phyloP scores from a whole-genome alignment of 495 filamentous ascomycete species.

The Bacidia rubella region DNA sequence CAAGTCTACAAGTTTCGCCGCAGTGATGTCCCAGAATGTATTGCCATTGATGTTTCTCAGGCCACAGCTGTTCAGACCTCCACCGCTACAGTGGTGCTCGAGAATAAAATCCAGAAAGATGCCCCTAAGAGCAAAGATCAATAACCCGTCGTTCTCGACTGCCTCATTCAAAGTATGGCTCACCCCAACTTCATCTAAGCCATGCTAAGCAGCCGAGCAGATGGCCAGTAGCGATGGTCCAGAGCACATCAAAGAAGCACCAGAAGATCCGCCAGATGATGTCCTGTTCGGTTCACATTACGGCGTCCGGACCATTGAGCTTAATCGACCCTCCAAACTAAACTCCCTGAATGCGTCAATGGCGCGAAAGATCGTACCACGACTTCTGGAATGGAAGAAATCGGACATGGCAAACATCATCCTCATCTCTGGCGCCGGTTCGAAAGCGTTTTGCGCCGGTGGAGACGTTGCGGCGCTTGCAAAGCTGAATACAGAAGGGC shows the following conservation, averaged over 20 bases:
- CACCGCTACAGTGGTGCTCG: neutral
- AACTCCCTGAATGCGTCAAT: constrained; percentile 90
- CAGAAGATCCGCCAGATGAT: constrained; percentile 70
- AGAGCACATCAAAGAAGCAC: constrained; percentile 36
- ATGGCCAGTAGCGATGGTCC: constrained; percentile 39
- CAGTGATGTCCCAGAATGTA: neutral
- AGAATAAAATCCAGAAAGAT: constrained; percentile 32
- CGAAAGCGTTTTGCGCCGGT: constrained; percentile 67
- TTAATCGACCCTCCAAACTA: constrained; percentile 81
- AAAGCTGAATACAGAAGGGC: constrained; percentile 50
- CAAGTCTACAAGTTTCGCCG: too few relatives aligned
- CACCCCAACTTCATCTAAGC: neutral
- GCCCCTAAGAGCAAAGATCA: constrained; percentile 80
- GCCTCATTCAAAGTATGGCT: constrained; percentile 31
- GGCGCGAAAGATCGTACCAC: constrained; percentile 78
- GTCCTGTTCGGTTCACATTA: constrained; percentile 80
- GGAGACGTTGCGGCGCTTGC: constrained; percentile 78
- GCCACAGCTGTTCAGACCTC: constrained; percentile 27
- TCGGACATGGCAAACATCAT: constrained; percentile 87
- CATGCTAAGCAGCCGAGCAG: constrained; percentile 23
- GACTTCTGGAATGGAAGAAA: constrained; percentile 79
- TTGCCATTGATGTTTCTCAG: constrained; percentile 40
- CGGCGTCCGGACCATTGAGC: constrained; percentile 81
- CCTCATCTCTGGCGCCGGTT: constrained; percentile 77
- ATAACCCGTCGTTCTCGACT: constrained; percentile 42